Conservation (phyloP, 352 stramenopile species). For the Plasmopara halstedii region DNA sequence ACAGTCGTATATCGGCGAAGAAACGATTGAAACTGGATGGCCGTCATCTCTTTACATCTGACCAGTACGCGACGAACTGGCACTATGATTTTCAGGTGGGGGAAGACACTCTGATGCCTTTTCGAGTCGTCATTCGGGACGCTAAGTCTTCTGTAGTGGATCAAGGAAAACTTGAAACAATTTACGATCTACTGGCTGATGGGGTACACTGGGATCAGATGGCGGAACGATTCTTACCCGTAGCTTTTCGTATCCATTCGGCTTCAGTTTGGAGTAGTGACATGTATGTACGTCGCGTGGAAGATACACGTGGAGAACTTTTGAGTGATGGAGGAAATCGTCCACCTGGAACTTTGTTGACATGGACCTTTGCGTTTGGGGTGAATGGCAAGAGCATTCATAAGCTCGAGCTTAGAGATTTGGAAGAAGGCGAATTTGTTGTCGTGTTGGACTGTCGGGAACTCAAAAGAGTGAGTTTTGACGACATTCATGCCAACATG, state of each 20-base stretch:
- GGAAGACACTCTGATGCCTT: constrained; percentile 28
- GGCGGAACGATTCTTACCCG: constrained; percentile 38
- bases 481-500: constrained; percentile 55
- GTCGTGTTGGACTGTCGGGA: constrained; percentile 69
- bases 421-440: constrained; percentile 68
- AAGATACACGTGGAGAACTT: constrained; percentile 36
- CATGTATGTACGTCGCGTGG: constrained; percentile 67
- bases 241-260: constrained; percentile 21
- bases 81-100: constrained; percentile 63
- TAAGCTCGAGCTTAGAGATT: constrained; percentile 65
- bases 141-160: constrained; percentile 66
- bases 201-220: constrained; percentile 61
- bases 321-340: constrained; percentile 32
- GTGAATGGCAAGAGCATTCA: constrained; percentile 65
- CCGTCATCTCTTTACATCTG: constrained; percentile 56
- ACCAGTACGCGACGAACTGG: constrained; percentile 71
- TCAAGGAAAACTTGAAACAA: constrained; percentile 50
- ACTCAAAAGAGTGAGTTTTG: constrained; percentile 44
- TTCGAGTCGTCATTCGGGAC: constrained; percentile 67
- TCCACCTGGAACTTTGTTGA: constrained; percentile 35
- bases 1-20: constrained; percentile 76
- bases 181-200: constrained; percentile 69
- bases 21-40: constrained; percentile 79
- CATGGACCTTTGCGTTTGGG: constrained; percentile 82
- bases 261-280: constrained; percentile 69